Conservation (phyloP, 2,329 filamentous ascomycete genomes). For the Sclerotinia nivalis region DNA sequence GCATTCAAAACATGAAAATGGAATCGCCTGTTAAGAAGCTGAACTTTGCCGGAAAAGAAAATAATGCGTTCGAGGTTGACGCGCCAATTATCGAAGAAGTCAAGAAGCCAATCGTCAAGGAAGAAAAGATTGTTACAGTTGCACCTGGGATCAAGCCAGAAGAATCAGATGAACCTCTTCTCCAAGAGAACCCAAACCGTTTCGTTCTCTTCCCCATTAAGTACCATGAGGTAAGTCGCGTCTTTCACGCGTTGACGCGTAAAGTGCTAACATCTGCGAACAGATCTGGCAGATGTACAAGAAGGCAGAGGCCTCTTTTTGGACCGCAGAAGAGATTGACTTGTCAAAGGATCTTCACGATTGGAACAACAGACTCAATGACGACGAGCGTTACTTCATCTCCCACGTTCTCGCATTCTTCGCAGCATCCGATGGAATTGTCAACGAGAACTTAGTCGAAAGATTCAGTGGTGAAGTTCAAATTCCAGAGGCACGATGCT, state of each 20-base stretch:
- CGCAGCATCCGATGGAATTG: constrained; percentile 96
- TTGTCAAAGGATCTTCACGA: constrained; percentile 98
- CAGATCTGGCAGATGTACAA: constrained; percentile 99
- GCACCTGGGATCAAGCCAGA: constrained; percentile 61
- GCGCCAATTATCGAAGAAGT: constrained; percentile 55
- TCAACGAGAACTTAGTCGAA: constrained; percentile 99
- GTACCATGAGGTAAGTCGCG: constrained; percentile 87
- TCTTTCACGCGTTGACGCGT: constrained; percentile 61
- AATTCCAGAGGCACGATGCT: constrained; percentile 96
- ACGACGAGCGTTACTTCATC: constrained; percentile 97
- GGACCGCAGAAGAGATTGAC: constrained; percentile 99
- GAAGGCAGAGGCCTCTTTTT: constrained; percentile 99
- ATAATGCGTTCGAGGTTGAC: constrained; percentile 56
- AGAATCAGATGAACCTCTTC: constrained; percentile 83
- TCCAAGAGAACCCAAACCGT: constrained; percentile 92
- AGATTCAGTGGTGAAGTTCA: constrained; percentile 97
- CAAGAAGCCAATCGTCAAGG: constrained; percentile 56
- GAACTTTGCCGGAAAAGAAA: constrained; percentile 85
- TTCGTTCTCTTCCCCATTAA: constrained; percentile 99
- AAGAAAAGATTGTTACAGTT: constrained; percentile 46
- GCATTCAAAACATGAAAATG: constrained; percentile 87
- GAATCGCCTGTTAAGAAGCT: constrained; percentile 91
- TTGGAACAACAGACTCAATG: constrained; percentile 97
- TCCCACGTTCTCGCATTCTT: constrained; percentile 99
- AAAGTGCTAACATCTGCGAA: constrained; percentile 52